Evolutionary conservation across 345 rosid genomes (phyloP), one percentile per base, ranked within the genome.

Genomic region (Dipteronia dyeriana): DNA sequence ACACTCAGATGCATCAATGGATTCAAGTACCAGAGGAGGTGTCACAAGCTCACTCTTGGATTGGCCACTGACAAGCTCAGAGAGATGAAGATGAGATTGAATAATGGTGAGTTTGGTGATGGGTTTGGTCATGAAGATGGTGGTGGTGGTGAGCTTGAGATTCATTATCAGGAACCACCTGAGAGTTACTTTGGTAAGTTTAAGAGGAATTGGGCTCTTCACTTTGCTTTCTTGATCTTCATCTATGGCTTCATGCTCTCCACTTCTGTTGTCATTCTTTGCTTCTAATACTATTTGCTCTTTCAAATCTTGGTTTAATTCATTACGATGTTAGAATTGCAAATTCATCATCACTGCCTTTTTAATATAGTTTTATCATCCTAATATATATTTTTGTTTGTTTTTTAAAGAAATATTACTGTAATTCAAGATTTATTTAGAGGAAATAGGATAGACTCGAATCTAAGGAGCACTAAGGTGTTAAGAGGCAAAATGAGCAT

Each of bases 1-100:
- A 96, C 94, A 53, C 91, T 96, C 56, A 80, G 99, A 60, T 94
- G 97, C 88, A 91, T 96, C 88, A 93, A 96, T 72, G 99, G 99
- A 51, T 94, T 94, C 85, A 94, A 92, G 90, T 96, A 96, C 89
- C 95, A 96, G 88, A 80, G 99, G n/a, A 81, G 97, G 75, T 96
- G 97, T 81, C 99, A 96, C 82, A 96, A 96, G 88, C 95, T 96
- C 71, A 96, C 99, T 0, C 91, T 96, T 3, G 97, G 95, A 7
- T 74, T 94, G 69, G 99, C 99, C 31, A 94, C 97, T 0, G 97
- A 96, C 81, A 91, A 90, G 86, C 89, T 92, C n/a, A 84, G 98
- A 68, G 95, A 90, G 76, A 82, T 96, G 82, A 94, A 89, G 85
- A 80, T 85, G 67, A 82, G 97, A 73, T 67, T 85, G 66, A 82